Conservation (phyloP, 2,329 filamentous ascomycete species). For the Calonectria crousiana region DNA sequence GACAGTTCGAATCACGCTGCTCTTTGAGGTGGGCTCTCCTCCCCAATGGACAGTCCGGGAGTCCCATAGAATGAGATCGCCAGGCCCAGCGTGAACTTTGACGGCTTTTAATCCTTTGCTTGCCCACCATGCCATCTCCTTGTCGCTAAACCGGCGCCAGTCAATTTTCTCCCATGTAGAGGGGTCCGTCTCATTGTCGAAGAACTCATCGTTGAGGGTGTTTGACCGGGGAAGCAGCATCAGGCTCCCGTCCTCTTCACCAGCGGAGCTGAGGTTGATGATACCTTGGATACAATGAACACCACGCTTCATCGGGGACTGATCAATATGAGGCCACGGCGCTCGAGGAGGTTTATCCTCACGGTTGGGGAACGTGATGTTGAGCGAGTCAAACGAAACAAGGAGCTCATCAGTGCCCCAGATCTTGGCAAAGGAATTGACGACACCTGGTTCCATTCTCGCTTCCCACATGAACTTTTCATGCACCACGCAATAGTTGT, state of each 20-base stretch:
- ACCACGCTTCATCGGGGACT: conserved; percentile 2
- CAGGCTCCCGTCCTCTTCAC: background rate
- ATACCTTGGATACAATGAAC: conserved; percentile 5
- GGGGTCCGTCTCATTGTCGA: conserved; percentile 1
- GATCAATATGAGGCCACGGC: conserved; percentile 6
- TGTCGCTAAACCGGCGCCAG: conserved; percentile 1
- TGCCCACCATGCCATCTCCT: conserved; percentile 6
- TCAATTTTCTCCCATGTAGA: background rate
- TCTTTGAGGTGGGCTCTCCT: background rate
- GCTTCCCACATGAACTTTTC: conserved; percentile 18
- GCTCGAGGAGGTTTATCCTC: background rate
- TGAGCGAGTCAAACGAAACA: conserved; percentile 1
- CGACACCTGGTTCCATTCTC: conserved; percentile 1
- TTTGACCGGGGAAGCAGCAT: conserved; percentile 2
- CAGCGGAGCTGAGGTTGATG: background rate
- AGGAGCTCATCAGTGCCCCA: conserved; percentile 11
- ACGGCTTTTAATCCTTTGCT: background rate
- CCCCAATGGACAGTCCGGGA: conserved; percentile 3
- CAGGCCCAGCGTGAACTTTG: conserved; percentile 1
- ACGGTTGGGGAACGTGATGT: conserved; percentile 11
- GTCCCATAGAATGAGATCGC: conserved; percentile 2
- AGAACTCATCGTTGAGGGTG: conserved; percentile 4
- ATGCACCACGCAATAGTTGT: conserved; percentile 1
- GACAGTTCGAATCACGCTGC: background rate
- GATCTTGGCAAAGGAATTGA: conserved; percentile 1